Evolutionary conservation across 2,329 filamentous ascomycete genomes (phyloP).

Genomic region (Capronia americana): DNA sequence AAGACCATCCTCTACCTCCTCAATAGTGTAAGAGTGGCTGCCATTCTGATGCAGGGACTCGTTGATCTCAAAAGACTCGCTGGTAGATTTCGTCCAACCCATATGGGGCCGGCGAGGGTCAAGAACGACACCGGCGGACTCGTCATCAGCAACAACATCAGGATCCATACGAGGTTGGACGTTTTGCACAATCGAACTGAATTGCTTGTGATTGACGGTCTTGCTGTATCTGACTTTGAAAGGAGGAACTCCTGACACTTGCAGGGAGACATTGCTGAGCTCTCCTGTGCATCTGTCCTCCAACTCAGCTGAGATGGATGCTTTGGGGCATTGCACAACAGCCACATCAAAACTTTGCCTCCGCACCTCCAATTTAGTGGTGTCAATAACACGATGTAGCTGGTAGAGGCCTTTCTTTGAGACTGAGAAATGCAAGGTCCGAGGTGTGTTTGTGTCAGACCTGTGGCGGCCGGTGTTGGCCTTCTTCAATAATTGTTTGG

Average conservation of each 20-base stretch:
- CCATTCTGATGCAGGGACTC: constrained; percentile 83
- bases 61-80: constrained; percentile 81
- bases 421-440: constrained; percentile 73
- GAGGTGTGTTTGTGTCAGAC: constrained; percentile 60
- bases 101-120: constrained; percentile 58
- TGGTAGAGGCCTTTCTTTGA: constrained; percentile 90
- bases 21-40: constrained; percentile 86
- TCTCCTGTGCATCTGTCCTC: constrained; percentile 82
- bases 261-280: constrained; percentile 80
- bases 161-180: constrained; percentile 86
- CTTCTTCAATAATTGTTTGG: constrained; percentile 76
- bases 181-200: constrained; percentile 88
- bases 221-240: constrained; percentile 92
- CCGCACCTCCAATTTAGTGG: constrained; percentile 92
- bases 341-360: constrained; percentile 76
- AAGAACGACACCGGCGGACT: constrained; percentile 64
- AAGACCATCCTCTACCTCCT: constrained; percentile 89
- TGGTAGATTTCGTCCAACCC: constrained; percentile 79
- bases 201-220: constrained; percentile 80
- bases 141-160: constrained; percentile 74
- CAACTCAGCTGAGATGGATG: constrained; percentile 69
- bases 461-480: constrained; percentile 64
- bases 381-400: constrained; percentile 83
- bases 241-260: constrained; percentile 87
- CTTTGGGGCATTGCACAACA: constrained; percentile 84